Evolutionary conservation across 73 alveolate species (phyloP), one percentile per base, ranked within the genome.

Genomic region (Paramecium octaurelia): DNA sequence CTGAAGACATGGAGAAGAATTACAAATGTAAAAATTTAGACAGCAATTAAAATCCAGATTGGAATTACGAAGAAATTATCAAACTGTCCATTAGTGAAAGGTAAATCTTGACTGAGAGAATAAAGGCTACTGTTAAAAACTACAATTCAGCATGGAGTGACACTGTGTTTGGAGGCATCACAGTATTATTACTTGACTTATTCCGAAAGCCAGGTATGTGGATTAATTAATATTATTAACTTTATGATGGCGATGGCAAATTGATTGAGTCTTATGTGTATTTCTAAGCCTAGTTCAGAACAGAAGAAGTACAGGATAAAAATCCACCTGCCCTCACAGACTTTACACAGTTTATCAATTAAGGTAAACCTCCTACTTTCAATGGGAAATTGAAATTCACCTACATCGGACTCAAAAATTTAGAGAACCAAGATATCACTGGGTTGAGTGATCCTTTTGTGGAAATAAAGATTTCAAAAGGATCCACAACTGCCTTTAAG

Each of bases 361-460:
- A 48, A 54, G 85, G 85, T 27, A 42, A 57, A 35, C 93, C 93
- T 54, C 83, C 83, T 24, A 58, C 29, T 34, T 86, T 86, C 54
- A 57, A 73, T 57, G 93, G 93, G 2, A 71, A 86, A 6, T 58
- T 86, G n/a, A 58, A 58, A 35, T 57, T 86, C 16, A 86, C 60
- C 1, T 27, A 58, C 6, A 58, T 86, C 4, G 93, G 93, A 7
- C 36, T 71, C 9, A 86, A 71, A 86, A 58, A 35, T 16, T 59
- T 86, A 24, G 70, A 86, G 16, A 58, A 68, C 9, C 23, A 50
- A 31, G 88, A 75, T 42, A 87, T 77, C 12, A 64, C 64, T 59
- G 93, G 86, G 27, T 21, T 42, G 24, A 64, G 88, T 38, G 93
- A 87, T 68, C 93, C 93, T 2, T 87, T 35, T 87, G 88, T 77